These are phyloP conservation scores for Diplotaxis tenuifolia DNA, from an alignment of 345 rosid species.

Conservation along the genomic window DNA sequence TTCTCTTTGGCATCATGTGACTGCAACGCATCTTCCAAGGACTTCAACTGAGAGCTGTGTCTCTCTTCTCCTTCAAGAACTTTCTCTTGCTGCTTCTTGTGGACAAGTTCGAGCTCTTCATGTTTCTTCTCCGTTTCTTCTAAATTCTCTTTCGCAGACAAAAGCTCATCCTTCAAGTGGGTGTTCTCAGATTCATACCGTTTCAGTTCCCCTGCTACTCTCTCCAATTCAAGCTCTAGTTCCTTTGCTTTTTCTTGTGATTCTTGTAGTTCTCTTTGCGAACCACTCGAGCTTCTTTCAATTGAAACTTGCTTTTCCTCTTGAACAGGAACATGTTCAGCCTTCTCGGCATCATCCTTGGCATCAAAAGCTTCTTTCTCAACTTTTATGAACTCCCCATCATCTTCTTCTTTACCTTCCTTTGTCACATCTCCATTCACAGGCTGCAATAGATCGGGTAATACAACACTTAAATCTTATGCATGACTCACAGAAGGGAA, in stretches of 20 bases:
- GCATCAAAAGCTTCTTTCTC: slow-evolving; percentile 74
- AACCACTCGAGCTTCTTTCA: slow-evolving; percentile 59
- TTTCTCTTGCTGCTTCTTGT: slow-evolving; percentile 67
- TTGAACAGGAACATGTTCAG: slow-evolving; percentile 28
- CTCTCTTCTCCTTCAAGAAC: slow-evolving; percentile 63
- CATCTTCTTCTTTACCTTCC: slow-evolving; percentile 66
- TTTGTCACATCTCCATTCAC: slow-evolving; percentile 50
- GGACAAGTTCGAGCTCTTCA: slow-evolving; percentile 60
- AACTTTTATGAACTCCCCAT: slow-evolving; percentile 90
- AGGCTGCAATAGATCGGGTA: slow-evolving; percentile 40
- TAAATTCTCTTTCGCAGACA: slow-evolving; percentile 53
- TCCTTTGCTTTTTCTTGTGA: slow-evolving; percentile 81
- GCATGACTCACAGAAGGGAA: background rate
- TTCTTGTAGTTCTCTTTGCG: slow-evolving; percentile 70
- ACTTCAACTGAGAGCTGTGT: slow-evolving; percentile 50
- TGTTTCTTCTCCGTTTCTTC: slow-evolving; percentile 58
- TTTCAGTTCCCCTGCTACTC: slow-evolving; percentile 62
- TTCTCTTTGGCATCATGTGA: slow-evolving; percentile 70
- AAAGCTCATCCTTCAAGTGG: slow-evolving; percentile 53
- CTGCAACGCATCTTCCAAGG: slow-evolving; percentile 62
- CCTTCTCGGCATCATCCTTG: slow-evolving; percentile 47
- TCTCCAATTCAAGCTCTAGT: slow-evolving; percentile 73
- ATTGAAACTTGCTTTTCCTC: slow-evolving; percentile 33
- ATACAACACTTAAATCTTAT: slow-evolving; percentile 22
- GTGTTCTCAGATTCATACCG: slow-evolving; percentile 63